Evolutionary conservation across 306 rosid genomes (phyloP), one percentile per base, ranked within the genome.

Genomic region (Vicia faba): DNA sequence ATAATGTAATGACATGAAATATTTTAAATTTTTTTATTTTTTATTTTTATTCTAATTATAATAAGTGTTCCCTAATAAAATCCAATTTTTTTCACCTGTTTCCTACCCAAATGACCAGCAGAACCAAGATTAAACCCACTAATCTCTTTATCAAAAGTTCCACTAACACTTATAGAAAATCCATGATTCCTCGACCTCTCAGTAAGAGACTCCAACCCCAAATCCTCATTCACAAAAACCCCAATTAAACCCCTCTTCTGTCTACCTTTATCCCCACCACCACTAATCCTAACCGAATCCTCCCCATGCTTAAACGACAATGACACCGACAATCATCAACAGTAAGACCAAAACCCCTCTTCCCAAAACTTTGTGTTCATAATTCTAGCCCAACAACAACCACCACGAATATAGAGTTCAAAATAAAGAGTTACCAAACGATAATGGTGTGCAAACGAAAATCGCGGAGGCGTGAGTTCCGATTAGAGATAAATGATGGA

Each of bases 241-340:
- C 78, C 78, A 40, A 69, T 76, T 26, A 64, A 35, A 51, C 84
- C 95, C 13, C 70, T 75, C 36, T 83, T 83, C 72, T 65, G 67
- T 76, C 86, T 79, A 59, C 63, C 76, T 71, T 81, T 78, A 36
- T 74, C 74, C 39, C 38, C 20, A 23, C 53, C 38, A 20, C 33
- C 55, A 0, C 78, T 89, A 74, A 83, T 62, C 75, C 77, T 63
- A 50, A 80, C 39, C 3, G 75, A 53, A 5, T 16, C 70, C 41
- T 86, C 96, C 57, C 86, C 97, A 0, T 66, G 83, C 83, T 82
- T 72, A 75, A 93, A 93, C 36, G 96, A 88, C 55, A 82, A 79
- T 35, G 96, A 88, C 54, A 89, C 46, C 0, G 95, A 91, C 69
- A 93, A 23, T 2, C n/a, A n/a, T n/a, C n/a, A n/a, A n/a, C n/a